Evolutionary conservation across 441 rosid genomes (phyloP).

Genomic region (Oxalis stricta): DNA sequence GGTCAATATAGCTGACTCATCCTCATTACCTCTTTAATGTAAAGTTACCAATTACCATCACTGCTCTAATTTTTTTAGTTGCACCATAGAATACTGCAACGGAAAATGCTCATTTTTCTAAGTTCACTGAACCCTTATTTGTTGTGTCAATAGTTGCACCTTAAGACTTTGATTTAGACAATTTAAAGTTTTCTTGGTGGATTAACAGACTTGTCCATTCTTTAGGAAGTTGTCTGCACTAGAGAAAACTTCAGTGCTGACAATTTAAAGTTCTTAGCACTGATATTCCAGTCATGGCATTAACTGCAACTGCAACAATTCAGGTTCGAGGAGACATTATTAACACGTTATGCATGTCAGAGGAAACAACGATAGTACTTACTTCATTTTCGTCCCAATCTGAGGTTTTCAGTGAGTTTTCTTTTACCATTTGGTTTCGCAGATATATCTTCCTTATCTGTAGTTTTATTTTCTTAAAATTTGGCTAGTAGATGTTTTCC

Average conservation of each 20-base stretch:
- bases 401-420: conserved; percentile 53
- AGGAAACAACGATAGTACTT: conserved; percentile 55
- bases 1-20: not conserved
- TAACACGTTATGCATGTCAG: conserved; percentile 51
- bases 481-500: not conserved
- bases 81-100: not conserved
- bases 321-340: conserved; percentile 66
- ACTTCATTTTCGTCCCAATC: conserved; percentile 79
- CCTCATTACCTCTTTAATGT: not conserved
- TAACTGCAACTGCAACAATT: conserved; percentile 87
- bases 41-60: not conserved
- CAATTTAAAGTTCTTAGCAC: conserved; percentile 38
- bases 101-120: too few species aligned
- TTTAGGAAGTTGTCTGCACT: conserved; percentile 55
- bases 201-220: conserved; percentile 8
- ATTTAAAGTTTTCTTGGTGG: not conserved
- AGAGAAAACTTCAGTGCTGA: conserved; percentile 48
- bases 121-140: too few species aligned
- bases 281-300: conserved; percentile 78
- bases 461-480: not conserved
- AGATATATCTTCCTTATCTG: not conserved
- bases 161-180: not conserved
- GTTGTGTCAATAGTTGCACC: not conserved
- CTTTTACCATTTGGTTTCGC: not conserved
- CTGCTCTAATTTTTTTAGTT: not conserved